Percentiles rank a stretch among this genome's conserved stretches.
These are phyloP conservation scores for Marasmius oreades DNA, from an alignment of 1,284 basidiomycete genomes.

Conservation along the genomic window DNA sequence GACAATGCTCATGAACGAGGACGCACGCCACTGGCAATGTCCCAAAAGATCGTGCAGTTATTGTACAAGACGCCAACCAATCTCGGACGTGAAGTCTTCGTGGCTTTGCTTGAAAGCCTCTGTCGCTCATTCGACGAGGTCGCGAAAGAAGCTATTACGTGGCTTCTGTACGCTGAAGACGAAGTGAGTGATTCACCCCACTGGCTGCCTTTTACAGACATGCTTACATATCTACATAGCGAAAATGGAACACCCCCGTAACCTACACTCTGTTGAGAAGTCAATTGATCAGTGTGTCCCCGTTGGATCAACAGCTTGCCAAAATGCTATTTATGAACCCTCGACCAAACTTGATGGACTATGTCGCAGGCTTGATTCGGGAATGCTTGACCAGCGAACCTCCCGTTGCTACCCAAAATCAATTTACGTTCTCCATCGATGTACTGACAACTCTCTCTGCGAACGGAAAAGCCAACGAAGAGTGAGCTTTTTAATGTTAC, in stretches of 20 bases:
- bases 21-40: constrained; percentile 87
- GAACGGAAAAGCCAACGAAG: constrained; percentile 75
- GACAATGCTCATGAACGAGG: constrained; percentile 77
- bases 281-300: constrained; percentile 73
- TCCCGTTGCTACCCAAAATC: constrained; percentile 75
- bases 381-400: constrained; percentile 82
- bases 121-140: constrained; percentile 91
- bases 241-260: constrained; percentile 95
- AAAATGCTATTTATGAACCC: constrained; percentile 83
- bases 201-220: constrained; percentile 6
- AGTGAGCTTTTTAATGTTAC: constrained; percentile 45
- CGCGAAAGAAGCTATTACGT: constrained; percentile 94
- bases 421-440: constrained; percentile 83
- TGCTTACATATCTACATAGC: constrained; percentile 39
- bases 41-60: constrained; percentile 90
- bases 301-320: constrained; percentile 90
- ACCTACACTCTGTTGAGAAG: constrained; percentile 87
- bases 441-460: constrained; percentile 74
- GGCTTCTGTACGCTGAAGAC: constrained; percentile 97
- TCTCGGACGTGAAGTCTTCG: constrained; percentile 89
- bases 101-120: constrained; percentile 83
- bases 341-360: constrained; percentile 77
- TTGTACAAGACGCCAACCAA: constrained; percentile 84
- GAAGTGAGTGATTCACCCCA: constrained; percentile 53
- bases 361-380: constrained; percentile 80